Evolutionary conservation across 2,329 filamentous ascomycete genomes (phyloP), one percentile per base, ranked within the genome.

Genomic region (Zymoseptoria pseudotritici): DNA sequence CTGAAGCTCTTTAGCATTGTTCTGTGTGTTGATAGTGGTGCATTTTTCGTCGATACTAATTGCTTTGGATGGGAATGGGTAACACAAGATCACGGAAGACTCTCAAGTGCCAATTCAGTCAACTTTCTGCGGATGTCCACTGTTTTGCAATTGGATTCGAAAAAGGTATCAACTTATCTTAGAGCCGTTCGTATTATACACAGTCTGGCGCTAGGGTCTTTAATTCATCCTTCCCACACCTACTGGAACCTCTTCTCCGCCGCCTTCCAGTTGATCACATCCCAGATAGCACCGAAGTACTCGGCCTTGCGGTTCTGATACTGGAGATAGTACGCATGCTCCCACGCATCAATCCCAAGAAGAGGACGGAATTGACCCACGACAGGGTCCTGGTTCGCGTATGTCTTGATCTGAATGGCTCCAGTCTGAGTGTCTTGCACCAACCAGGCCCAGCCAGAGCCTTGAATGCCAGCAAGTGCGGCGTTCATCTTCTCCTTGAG

Each of bases 281-380:
- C 90, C 92, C 92, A 96, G 74, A 96, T 88, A 61, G 90, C 90
- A 70, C 84, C 84, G 78, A 96, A 96, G 82, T 96, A 96, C 80
- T 96, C 91, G 60, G 88, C 91, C 86, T 96, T 96, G 77, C 91
- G 87, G 83, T 96, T 96, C 85, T 96, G 84, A 80, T 96, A 96
- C 80, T 96, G 90, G 63, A 96, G 82, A 79, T 96, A 95, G 82
- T 95, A 96, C 56, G 91, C 91, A 78, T 96, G 91, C 82, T 96
- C 91, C 91, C 91, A 96, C 58, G 91, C 92, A 79, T 97, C 92
- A 71, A 97, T 88, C 59, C 92, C 92, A 53, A 97, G 79, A 54
- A 97, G 80, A 46, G 92, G 92, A 70, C 86, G 82, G 74, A 88
- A 90, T 74, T 88, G 88, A 55, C 91, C 91, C 13, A 91, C 83